Base-by-base conservation (phyloP, 805 yeast species). In the Wickerhamiella kazuoi region DNA sequence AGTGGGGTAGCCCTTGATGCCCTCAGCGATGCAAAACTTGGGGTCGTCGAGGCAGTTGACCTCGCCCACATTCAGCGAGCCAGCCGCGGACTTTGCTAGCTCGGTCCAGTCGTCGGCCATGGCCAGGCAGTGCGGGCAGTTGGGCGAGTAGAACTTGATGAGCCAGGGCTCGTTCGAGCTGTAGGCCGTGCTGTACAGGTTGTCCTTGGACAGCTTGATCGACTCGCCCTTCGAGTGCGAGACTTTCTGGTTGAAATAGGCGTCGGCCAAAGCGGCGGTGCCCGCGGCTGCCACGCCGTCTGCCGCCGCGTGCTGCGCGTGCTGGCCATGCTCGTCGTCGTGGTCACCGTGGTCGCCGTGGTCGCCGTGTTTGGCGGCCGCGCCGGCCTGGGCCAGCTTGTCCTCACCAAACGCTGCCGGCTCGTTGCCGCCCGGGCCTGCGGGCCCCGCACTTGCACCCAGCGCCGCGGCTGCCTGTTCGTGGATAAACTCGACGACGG, bases 61-160 rank as follows among this genome's bases (percentile, higher is more conserved):
- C 26, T 59, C 62, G 14, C 62, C 68, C 14, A 63, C 52, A 38
- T 62, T 60, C 35, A 63, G 45, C 36, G 44, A 36, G 24, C 60
- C 58, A 40, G 50, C 45, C 41, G 52, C 44, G 31, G 44, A 35
- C 13, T 39, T 37, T 7, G 68, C 65, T 35, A 59, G 46, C 38
- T 54, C 49, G 14, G 41, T 45, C 64, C 64, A 64, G 14, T 55
- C 57, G 4, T 60, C 57, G 7, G 50, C 56, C 54, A 63, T 49
- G 6, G 47, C 48, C 15, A 39, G 43, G 45, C 66, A 64, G 46
- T 61, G 63, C 16, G 60, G 57, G 46, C 67, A 63, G 38, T 52
- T 44, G 8, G 67, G 65, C 4, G 60, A 55, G 44, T 55, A 60
- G 45, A 63, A 63, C 48, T 60, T 58, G 50, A 63, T 43, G 35